Evolutionary conservation across 1,139 yeast genomes (phyloP), one percentile per base, ranked within the genome.

Genomic region (Schizosaccharomyces versatilis): DNA sequence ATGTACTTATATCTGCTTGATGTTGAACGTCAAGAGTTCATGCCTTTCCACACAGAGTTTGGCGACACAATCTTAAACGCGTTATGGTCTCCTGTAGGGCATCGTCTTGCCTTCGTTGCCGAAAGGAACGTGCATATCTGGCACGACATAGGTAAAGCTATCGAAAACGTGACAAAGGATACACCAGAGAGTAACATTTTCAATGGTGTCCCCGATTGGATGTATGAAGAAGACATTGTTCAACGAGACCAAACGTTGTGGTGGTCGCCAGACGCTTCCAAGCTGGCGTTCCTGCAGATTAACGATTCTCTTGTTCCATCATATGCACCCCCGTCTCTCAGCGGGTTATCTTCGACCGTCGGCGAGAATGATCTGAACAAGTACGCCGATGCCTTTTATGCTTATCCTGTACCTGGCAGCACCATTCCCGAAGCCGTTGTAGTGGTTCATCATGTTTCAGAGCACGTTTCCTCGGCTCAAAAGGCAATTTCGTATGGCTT

Each of bases 201-300:
- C 62, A 85, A 90, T 64, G 99, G 95, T 0, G 81, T 78, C 59
- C 82, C 96, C 0, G 98, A 90, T 63, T 90, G 98, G 98, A 84
- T 90, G 0, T 90, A 90, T 64, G 98, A 90, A 65, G 98, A 93
- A 63, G 98, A 93, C 63, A 86, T 90, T 0, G 66, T 81, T 5
- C 73, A 75, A 0, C 69, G 72, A 6, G 84, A 81, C 60, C 69
- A 69, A 49, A 78, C 93, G 2, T 66, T 85, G 24, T 90, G 95
- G 94, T 90, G 96, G 95, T 74, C 90, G 12, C 81, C 83, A 0
- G 78, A 81, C 61, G 86, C 83, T 59, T 66, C 76, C 6, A 70
- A 72, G 58, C 63, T 90, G 53, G 75, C 86, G 0, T 90, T 72
- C 64, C 72, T 84, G 51, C 72, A 75, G 47, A 72, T 84, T 15